phyloP scores from a whole-genome alignment of 257 asterid species.

The Forsythia suspensa region DNA sequence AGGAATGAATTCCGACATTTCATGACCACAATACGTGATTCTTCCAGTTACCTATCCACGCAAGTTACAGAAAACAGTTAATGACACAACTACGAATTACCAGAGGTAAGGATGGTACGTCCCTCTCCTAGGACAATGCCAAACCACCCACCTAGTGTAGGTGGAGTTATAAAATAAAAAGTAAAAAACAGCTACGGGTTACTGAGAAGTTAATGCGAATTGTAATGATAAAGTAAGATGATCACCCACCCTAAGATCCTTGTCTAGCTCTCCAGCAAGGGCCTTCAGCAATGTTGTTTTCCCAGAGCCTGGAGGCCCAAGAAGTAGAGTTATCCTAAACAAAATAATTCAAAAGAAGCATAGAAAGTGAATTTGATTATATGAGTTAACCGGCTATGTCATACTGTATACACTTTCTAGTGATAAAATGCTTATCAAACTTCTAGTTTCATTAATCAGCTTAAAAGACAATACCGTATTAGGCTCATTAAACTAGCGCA shows the following conservation, averaged over 20 bases:
- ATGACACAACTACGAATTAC: neutral
- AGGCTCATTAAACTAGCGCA: neutral
- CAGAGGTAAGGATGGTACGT: neutral
- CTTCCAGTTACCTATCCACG: conserved; percentile 37
- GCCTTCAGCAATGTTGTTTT: conserved; percentile 48
- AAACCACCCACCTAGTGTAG: too few relatives aligned
- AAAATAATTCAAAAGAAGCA: neutral
- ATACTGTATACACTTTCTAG: neutral
- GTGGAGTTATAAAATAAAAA: neutral
- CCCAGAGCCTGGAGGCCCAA: conserved; percentile 62
- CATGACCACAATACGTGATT: conserved; percentile 53
- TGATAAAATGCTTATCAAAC: neutral
- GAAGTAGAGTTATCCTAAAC: conserved; percentile 51
- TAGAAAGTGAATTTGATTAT: neutral
- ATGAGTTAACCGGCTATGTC: neutral
- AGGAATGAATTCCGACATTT: conserved; percentile 44
- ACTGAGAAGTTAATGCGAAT: neutral
- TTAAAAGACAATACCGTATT: too few relatives aligned
- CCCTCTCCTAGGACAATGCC: too few relatives aligned
- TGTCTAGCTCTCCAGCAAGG: conserved; percentile 44
- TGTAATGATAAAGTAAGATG: neutral
- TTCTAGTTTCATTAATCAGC: neutral
- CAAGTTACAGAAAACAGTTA: neutral
- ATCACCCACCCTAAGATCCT: conserved; percentile 32
- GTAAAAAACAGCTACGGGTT: neutral